Conservation (phyloP, 177 flowering plant species). For the Vitis hybrid region DNA sequence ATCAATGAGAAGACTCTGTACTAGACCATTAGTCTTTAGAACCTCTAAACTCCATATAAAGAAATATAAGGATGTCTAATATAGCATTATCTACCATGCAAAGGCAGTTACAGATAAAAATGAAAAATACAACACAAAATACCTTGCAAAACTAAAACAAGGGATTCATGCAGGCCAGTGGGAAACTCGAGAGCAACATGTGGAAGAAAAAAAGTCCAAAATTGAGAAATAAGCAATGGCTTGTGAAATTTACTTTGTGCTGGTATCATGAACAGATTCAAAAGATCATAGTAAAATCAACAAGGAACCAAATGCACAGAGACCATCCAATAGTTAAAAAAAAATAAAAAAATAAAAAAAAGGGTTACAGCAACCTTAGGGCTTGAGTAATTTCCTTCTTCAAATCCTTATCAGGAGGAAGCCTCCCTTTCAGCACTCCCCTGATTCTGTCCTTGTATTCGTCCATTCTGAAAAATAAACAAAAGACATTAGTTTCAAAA, state of each 20-base stretch:
- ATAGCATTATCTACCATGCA: not conserved
- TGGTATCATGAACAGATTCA: not conserved
- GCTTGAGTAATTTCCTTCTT: constrained; percentile 76
- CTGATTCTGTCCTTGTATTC: constrained; percentile 73
- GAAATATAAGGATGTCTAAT: not conserved
- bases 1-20: not conserved
- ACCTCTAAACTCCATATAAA: not conserved
- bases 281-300: not conserved
- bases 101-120: no score
- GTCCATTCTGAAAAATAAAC: constrained; percentile 61
- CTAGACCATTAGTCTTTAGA: not conserved
- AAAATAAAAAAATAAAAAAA: not conserved
- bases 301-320: not conserved
- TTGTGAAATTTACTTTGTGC: no score
- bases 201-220: no score
- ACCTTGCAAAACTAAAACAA: no score
- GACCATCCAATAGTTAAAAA: not conserved
- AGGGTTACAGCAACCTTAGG: constrained; percentile 46
- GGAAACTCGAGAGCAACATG: no score
- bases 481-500: not conserved
- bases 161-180: no score
- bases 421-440: constrained; percentile 84
- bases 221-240: no score
- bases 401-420: constrained; percentile 83
- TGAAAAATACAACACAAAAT: no score